Evolutionary conservation across 148 eudicot genomes (phyloP), one percentile per base, ranked within the genome.

Genomic region (Cornus suecica): DNA sequence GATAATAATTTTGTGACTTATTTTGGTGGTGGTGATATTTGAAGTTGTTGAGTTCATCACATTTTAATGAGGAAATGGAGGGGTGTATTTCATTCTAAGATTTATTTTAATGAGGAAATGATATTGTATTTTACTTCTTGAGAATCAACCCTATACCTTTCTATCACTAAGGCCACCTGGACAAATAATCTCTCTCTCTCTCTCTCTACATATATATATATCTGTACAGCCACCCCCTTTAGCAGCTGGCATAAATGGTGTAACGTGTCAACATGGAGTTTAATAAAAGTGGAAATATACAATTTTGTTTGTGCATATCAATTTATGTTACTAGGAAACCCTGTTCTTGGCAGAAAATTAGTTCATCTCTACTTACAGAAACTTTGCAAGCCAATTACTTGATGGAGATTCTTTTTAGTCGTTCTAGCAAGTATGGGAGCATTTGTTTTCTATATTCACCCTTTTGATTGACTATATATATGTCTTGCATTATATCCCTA

Each of bases 11-110:
- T 14, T 16, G 22, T 1, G n/a, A 1, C 22, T 16, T 11, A 28
- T 22, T 65, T 10, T 51, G 30, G 23, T 72, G 22, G 67, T 32
- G 37, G 16, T 73, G 23, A 23, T 30, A 13, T 26, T 15, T 10
- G 10, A 51, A n/a, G 62, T 54, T 71, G 41, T 72, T 18, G n/a
- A 42, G n/a, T 60, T 28, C 14, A 72, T 72, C 45, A 20, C 66
- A 31, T 70, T 70, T 51, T n/a, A n/a, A 30, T 32, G 66, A 32
- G 41, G 75, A 45, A 56, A 60, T 34, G 42, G 51, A 15, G 60
- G 29, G 29, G 42, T 32, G 34, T 18, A 18, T 41, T 41, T 9
- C 45, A 41, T 41, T 9, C 45, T n/a, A n/a, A n/a, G n/a, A n/a
- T n/a, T n/a, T n/a, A n/a, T n/a, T n/a, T n/a, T n/a, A n/a, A n/a